Conservation (phyloP, 23 red algal species). For the Gracilaria gracilis region DNA sequence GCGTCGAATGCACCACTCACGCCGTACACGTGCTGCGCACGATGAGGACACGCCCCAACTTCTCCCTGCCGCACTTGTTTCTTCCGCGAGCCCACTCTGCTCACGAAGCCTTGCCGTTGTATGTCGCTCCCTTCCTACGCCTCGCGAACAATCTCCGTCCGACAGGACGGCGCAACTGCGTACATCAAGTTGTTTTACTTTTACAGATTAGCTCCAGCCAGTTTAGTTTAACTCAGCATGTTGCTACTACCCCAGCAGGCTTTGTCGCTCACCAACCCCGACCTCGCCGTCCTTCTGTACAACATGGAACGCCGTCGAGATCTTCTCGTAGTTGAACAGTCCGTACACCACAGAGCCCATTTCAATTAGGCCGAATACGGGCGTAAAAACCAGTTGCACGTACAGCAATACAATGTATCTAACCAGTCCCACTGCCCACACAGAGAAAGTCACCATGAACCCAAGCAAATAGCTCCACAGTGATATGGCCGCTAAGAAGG, state of each 20-base stretch:
- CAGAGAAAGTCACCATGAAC: conserved; percentile 69
- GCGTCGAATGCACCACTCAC: not conserved
- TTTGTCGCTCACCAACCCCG: not conserved
- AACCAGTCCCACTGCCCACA: conserved; percentile 50
- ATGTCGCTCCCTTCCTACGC: no score
- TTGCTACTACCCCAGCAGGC: not conserved
- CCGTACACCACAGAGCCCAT: conserved; percentile 55
- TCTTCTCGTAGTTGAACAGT: conserved; percentile 42
- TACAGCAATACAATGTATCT: conserved; percentile 61
- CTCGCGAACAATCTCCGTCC: no score
- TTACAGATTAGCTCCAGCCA: not conserved
- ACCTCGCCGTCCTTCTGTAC: conserved; percentile 60
- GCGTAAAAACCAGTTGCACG: conserved; percentile 60
- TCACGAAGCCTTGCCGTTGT: no score
- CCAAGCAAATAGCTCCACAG: conserved; percentile 80
- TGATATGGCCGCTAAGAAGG: conserved; percentile 48
- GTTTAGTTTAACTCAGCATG: not conserved
- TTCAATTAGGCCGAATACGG: conserved; percentile 75
- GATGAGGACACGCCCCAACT: not conserved
- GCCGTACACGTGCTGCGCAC: not conserved
- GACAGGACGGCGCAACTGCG: no score
- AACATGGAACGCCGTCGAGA: conserved; percentile 73
- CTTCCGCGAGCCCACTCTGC: no score
- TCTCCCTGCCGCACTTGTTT: no score
- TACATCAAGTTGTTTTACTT: not conserved